phyloP scores from a whole-genome alignment of 352 stramenopile species.

The Globisporangium nodosum region DNA sequence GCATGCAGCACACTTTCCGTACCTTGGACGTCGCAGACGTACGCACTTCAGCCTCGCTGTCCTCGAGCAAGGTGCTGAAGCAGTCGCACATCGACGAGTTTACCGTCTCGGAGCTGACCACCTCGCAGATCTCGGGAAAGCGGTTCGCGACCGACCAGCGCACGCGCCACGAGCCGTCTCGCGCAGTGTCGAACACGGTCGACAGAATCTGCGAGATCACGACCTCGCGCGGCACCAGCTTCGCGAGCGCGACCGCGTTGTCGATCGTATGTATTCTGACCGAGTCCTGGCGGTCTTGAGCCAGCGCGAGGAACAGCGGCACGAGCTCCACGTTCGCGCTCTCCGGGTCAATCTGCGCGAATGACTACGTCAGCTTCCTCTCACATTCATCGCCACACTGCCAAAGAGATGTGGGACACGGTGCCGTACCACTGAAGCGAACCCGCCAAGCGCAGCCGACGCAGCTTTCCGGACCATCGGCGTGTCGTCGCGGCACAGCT shows the following conservation, averaged over 20 bases:
- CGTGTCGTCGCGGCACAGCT: slow-evolving; percentile 95
- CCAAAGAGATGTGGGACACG: background rate
- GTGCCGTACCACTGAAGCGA: slow-evolving; percentile 56
- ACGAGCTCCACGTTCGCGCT: slow-evolving; percentile 73
- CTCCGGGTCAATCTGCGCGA: slow-evolving; percentile 45
- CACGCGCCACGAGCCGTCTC: slow-evolving; percentile 97
- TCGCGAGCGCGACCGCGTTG: slow-evolving; percentile 94
- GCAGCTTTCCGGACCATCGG: slow-evolving; percentile 96
- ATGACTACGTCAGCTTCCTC: background rate
- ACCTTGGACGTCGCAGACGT: slow-evolving; percentile 94
- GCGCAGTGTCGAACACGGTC: slow-evolving; percentile 88
- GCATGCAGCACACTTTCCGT: background rate
- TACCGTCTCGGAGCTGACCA: slow-evolving; percentile 68
- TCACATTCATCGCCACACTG: too few relatives aligned
- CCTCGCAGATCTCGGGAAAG: slow-evolving; percentile 91
- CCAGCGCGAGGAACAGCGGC: slow-evolving; percentile 77
- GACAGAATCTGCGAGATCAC: slow-evolving; percentile 85
- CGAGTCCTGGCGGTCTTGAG: slow-evolving; percentile 93
- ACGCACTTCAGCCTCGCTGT: slow-evolving; percentile 96
- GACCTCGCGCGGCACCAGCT: slow-evolving; percentile 64
- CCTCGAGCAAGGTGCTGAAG: slow-evolving; percentile 94
- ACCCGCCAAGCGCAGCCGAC: slow-evolving; percentile 81
- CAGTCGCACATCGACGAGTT: slow-evolving; percentile 73
- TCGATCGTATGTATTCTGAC: slow-evolving; percentile 97
- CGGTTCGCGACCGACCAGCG: slow-evolving; percentile 97